These are phyloP conservation scores for Cryptosporidium sp. DNA, from an alignment of 169 alveolate species.

Conservation along the genomic window DNA sequence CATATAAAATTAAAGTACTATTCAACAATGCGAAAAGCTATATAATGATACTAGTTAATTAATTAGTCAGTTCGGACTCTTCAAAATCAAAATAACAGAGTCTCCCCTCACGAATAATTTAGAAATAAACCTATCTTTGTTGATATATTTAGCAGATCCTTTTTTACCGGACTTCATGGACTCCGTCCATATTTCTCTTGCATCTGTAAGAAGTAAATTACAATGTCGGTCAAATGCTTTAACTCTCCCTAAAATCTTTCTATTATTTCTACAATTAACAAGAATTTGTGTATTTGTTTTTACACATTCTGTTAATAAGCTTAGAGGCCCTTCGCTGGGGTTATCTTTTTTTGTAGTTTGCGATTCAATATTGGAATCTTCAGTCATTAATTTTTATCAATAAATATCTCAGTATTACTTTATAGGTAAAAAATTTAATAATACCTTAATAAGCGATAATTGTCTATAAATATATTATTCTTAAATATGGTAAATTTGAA, in stretches of 20 bases:
- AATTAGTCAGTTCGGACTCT: constrained; percentile 93
- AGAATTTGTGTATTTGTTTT: constrained; percentile 95
- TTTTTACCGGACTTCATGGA: constrained; percentile 90
- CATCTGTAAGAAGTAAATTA: constrained; percentile 96
- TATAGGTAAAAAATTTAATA: neutral
- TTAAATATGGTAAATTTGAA: neutral
- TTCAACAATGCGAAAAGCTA: neutral
- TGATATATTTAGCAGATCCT: constrained; percentile 88
- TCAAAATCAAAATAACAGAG: constrained; percentile 94
- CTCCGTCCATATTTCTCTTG: constrained; percentile 98
- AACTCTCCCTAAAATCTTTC: constrained; percentile 96
- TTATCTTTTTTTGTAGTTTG: constrained; percentile 87
- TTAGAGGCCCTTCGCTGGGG: constrained; percentile 95
- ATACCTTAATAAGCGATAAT: no score
- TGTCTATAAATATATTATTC: no score
- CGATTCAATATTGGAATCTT: constrained; percentile 1
- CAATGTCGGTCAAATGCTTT: constrained; percentile 98
- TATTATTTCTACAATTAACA: constrained; percentile 96
- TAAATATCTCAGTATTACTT: neutral
- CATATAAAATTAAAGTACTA: neutral
- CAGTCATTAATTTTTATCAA: constrained; percentile 26
- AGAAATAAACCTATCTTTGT: constrained; percentile 95
- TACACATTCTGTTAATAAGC: constrained; percentile 94
- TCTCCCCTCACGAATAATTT: constrained; percentile 98
- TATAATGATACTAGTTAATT: neutral